A percentile compares a stretch with the other conserved stretches of the same genome.
Conservation (phyloP, 2,329 filamentous ascomycete genomes). For the Zasmidium cellare region DNA sequence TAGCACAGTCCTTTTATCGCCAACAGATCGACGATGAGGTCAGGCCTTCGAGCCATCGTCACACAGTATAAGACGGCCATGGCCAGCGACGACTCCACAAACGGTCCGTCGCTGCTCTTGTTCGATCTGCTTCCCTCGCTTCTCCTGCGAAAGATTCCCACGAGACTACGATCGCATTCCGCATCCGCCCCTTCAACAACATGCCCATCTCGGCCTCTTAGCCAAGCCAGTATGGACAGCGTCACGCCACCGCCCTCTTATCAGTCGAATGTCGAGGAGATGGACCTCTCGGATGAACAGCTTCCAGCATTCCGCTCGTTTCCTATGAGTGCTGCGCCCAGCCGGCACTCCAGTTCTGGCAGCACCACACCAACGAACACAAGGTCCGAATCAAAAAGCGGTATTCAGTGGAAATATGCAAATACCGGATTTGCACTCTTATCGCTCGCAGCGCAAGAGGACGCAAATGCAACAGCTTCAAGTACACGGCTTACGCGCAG, state of each 20-base stretch:
- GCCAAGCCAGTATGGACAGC: slow-evolving; percentile 26
- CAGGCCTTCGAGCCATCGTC: not conserved
- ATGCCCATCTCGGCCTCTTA: slow-evolving; percentile 3
- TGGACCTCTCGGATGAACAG: slow-evolving; percentile 13
- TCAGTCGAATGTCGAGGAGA: slow-evolving; percentile 12
- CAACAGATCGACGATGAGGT: not conserved
- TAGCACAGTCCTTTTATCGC: not conserved
- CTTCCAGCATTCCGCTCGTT: slow-evolving; percentile 15
- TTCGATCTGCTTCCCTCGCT: slow-evolving; percentile 6
- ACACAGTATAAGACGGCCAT: not conserved
- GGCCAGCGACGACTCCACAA: not conserved
- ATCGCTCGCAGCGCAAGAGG: slow-evolving; percentile 48
- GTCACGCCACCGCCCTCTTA: slow-evolving; percentile 41
- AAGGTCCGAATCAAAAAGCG: slow-evolving; percentile 24
- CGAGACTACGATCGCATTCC: slow-evolving; percentile 4
- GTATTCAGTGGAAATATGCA: slow-evolving; percentile 55
- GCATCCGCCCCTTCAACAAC: slow-evolving; percentile 6
- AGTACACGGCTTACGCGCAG: slow-evolving; percentile 58
- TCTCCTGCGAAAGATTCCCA: not conserved
- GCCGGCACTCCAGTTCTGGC: slow-evolving; percentile 23
- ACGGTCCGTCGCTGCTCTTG: not conserved
- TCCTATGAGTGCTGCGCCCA: slow-evolving; percentile 9
- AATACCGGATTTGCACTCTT: slow-evolving; percentile 52
- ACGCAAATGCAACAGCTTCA: slow-evolving; percentile 35
- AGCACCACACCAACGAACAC: slow-evolving; percentile 14